Conservation (phyloP, 495 filamentous ascomycete genomes). For the Tuber borchii region DNA sequence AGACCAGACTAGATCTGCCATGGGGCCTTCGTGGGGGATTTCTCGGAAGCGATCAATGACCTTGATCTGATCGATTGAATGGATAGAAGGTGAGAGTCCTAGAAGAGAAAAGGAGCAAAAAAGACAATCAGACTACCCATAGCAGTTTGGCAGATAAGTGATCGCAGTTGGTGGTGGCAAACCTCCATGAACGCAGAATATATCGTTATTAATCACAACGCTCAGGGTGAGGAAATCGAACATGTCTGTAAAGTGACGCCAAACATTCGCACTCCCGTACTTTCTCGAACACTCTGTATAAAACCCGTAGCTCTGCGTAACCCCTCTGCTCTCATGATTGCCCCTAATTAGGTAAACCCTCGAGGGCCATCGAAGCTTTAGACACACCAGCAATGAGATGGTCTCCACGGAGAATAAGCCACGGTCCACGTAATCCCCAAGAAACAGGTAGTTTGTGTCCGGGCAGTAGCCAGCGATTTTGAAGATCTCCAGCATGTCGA, state of each 20-base stretch:
- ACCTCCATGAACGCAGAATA: slow-evolving; percentile 96
- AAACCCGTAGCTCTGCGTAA: slow-evolving; percentile 98
- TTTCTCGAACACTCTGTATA: slow-evolving; percentile 97
- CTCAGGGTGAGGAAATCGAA: slow-evolving; percentile 95
- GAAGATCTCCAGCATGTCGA: slow-evolving; percentile 97
- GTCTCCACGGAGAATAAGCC: slow-evolving; percentile 96
- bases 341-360: slow-evolving; percentile 90
- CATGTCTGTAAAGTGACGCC: slow-evolving; percentile 99
- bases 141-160: background rate
- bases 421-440: slow-evolving; percentile 96
- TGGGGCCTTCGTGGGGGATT: slow-evolving; percentile 95
- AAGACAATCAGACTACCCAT: slow-evolving; percentile 1
- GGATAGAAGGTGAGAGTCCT: slow-evolving; percentile 88
- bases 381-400: slow-evolving; percentile 87
- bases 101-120: slow-evolving; percentile 7
- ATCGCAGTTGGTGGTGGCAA: slow-evolving; percentile 15
- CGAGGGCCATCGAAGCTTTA: slow-evolving; percentile 87
- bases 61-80: slow-evolving; percentile 98
- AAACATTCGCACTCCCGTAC: slow-evolving; percentile 95
- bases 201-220: slow-evolving; percentile 96
- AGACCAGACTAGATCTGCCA: slow-evolving; percentile 99
- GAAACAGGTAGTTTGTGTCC: slow-evolving; percentile 95
- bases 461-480: slow-evolving; percentile 94
- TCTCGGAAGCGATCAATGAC: slow-evolving; percentile 98
- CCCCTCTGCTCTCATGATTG: slow-evolving; percentile 94